These are phyloP conservation scores for Cydonia oblonga DNA, from an alignment of 331 rosid species.

Conservation along the genomic window DNA sequence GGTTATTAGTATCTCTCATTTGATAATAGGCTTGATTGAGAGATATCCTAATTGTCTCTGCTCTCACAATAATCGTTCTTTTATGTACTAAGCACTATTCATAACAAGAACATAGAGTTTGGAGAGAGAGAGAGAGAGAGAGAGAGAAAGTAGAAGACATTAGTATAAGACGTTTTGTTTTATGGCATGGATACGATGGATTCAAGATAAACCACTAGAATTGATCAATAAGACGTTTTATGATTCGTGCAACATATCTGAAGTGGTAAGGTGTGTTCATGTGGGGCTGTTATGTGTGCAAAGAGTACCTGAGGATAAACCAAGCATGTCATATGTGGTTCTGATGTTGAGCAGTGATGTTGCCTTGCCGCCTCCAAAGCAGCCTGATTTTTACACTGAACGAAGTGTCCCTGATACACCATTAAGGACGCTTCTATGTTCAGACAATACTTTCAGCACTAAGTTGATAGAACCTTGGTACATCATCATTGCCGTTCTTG, in stretches of 20 bases:
- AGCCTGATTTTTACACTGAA: not conserved
- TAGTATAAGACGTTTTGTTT: too few species aligned
- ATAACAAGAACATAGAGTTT: too few species aligned
- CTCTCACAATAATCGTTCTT: too few species aligned
- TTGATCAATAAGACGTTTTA: not conserved
- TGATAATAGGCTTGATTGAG: too few species aligned
- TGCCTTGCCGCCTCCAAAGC: not conserved
- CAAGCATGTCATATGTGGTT: conserved; percentile 12
- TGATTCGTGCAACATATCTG: not conserved
- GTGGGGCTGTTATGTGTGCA: conserved; percentile 4
- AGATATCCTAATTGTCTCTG: too few species aligned
- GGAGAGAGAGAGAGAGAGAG: too few species aligned
- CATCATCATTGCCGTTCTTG: not conserved
- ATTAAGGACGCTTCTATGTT: not conserved
- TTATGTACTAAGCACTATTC: too few species aligned
- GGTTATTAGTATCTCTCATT: too few species aligned
- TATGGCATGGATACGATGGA: conserved; percentile 8
- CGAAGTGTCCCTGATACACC: not conserved
- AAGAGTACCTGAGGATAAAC: conserved; percentile 7
- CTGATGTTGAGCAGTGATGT: not conserved
- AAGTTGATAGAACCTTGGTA: not conserved
- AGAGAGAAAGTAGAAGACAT: too few species aligned
- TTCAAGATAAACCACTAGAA: not conserved
- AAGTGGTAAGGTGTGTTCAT: conserved; percentile 7
- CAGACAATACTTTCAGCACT: not conserved